Base-by-base conservation (phyloP, 495 filamentous ascomycete species). In the Aspergillus sclerotiicarbonarius region DNA sequence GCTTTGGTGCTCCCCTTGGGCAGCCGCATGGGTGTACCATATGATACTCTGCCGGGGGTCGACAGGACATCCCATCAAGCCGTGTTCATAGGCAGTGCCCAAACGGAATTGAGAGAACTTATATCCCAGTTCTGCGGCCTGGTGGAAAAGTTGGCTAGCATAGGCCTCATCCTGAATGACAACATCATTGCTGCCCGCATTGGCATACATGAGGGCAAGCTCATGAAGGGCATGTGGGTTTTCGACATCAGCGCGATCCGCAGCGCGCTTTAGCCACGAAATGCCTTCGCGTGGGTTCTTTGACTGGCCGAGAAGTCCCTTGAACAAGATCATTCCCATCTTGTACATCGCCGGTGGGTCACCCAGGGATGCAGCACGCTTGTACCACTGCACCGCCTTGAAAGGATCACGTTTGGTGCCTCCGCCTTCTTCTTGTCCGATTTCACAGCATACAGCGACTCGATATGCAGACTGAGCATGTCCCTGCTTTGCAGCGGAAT, bases 341-440 rank as follows among this genome's bases (percentile, higher is more conserved):
- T 98, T 98, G 76, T 96, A 98, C 92, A 96, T 95, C 21, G 93
- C 94, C 0, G 92, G 87, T 0, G 89, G 88, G 64, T 98, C 92
- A 12, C 94, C 94, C 6, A 97, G 78, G 7, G 88, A 84, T 1
- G 94, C 92, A 12, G 93, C 91, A 18, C 92, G 90, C 69, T 91
- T 92, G 69, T 98, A 98, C 94, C 94, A 98, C 66, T 97, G 92
- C 30, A 98, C 90, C 8, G 94, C 91, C 75, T 96, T 97, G 62
- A 90, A 72, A 4, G 90, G 89, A 68, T 98, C 94, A 59, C 90
- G 89, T 50, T 87, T 84, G 10, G 94, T 96, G 16, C 94, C 94
- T 51, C 93, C 93, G 46, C 91, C 90, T 63, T 94, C 90, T 65
- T 96, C 92, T 41, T 89, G 83, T n/a, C 94, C 94, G 53, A 98